Conservation (phyloP, 2,329 filamentous ascomycete species). For the Paraphaeosphaeria minitans region DNA sequence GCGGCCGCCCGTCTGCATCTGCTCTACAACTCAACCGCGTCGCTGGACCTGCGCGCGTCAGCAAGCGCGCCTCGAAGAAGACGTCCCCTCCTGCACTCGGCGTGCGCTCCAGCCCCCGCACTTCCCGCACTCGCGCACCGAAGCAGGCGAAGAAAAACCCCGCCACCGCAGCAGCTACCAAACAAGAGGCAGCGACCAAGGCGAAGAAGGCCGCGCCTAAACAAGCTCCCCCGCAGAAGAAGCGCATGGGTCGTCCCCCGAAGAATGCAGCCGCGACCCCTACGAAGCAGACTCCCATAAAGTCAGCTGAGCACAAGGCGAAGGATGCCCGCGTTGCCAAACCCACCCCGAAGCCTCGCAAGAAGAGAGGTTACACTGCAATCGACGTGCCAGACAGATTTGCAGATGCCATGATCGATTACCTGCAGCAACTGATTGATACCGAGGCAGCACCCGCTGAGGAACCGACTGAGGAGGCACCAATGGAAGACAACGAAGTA, state of each 20-base stretch:
- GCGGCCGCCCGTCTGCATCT: slow-evolving; percentile 17
- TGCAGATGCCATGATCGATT: slow-evolving; percentile 22
- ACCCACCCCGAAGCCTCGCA: slow-evolving; percentile 23
- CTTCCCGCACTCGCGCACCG: slow-evolving; percentile 24
- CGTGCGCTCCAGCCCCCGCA: slow-evolving; percentile 17
- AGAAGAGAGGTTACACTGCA: slow-evolving; percentile 31
- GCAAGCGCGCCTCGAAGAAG: slow-evolving; percentile 21
- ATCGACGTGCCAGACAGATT: slow-evolving; percentile 37
- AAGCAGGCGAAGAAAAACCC: slow-evolving; percentile 20
- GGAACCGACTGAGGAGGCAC: not conserved
- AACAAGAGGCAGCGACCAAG: slow-evolving; percentile 21
- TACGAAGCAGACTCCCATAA: slow-evolving; percentile 18
- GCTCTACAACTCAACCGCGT: slow-evolving; percentile 22
- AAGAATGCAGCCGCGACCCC: slow-evolving; percentile 15
- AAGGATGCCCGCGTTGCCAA: slow-evolving; percentile 19
- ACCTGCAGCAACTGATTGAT: slow-evolving; percentile 18
- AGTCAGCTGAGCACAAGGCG: slow-evolving; percentile 15
- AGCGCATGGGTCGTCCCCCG: slow-evolving; percentile 24
- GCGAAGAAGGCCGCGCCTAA: slow-evolving; percentile 15
- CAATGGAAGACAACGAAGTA: not conserved
- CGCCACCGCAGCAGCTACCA: not conserved
- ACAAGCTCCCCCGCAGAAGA: slow-evolving; percentile 19
- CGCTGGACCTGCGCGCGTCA: slow-evolving; percentile 27
- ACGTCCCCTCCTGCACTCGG: not conserved
- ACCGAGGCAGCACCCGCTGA: not conserved